phyloP scores from a whole-genome alignment of 2,329 filamentous ascomycete genomes.

The Aspergillus quadricinctus region DNA sequence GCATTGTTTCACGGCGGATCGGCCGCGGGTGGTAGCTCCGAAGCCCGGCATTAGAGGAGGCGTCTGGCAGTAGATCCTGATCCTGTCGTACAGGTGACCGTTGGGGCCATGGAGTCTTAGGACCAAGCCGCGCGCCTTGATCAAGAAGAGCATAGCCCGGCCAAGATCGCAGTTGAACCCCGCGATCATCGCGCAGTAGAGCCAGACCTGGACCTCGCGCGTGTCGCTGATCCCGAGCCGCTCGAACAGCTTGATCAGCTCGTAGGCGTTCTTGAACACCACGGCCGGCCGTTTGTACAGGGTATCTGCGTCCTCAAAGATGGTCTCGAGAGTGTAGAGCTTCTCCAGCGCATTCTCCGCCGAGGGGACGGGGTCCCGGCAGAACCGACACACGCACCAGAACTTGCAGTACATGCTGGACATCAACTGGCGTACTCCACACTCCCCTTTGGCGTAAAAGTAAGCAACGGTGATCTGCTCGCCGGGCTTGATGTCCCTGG shows the following conservation, averaged over 20 bases:
- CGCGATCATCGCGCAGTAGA: slow-evolving; percentile 20
- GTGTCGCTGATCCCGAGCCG: slow-evolving; percentile 7
- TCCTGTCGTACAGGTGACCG: slow-evolving; percentile 4
- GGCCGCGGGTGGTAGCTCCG: slow-evolving; percentile 12
- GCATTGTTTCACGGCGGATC: slow-evolving; percentile 6
- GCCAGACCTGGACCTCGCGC: slow-evolving; percentile 13
- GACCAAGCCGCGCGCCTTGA: slow-evolving; percentile 8
- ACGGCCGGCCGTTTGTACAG: slow-evolving; percentile 12
- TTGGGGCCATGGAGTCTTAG: slow-evolving; percentile 9
- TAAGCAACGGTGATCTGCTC: slow-evolving; percentile 25
- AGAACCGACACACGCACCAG: slow-evolving; percentile 21
- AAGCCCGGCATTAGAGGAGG: slow-evolving; percentile 10
- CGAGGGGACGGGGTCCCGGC: slow-evolving; percentile 5
- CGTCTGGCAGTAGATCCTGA: slow-evolving; percentile 4
- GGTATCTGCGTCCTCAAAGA: neutral
- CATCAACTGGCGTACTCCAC: slow-evolving; percentile 7
- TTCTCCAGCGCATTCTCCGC: slow-evolving; percentile 13
- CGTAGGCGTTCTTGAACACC: slow-evolving; percentile 9
- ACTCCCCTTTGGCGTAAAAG: slow-evolving; percentile 2
- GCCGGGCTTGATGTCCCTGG: slow-evolving; percentile 15
- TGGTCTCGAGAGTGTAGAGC: slow-evolving; percentile 3
- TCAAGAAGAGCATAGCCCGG: slow-evolving; percentile 17
- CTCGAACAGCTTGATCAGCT: slow-evolving; percentile 4
- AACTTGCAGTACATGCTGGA: slow-evolving; percentile 16
- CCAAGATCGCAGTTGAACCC: slow-evolving; percentile 21